These are phyloP conservation scores for Leccinellum rugosiceps DNA, from an alignment of 768 basidiomycete species.

Conservation along the genomic window DNA sequence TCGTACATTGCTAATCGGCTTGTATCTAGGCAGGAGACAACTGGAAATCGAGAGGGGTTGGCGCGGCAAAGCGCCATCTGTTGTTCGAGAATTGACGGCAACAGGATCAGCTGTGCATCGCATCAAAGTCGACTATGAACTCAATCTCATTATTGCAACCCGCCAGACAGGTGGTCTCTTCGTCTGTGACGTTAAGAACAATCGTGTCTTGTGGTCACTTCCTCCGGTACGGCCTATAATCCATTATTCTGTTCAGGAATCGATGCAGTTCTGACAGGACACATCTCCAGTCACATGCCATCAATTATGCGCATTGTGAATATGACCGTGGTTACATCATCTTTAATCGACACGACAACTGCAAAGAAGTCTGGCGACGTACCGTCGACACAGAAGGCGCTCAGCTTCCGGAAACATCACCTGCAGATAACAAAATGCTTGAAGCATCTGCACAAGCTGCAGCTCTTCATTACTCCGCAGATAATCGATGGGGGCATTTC, in stretches of 20 bases:
- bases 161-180: constrained; percentile 50
- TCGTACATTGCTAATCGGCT: constrained; percentile 10
- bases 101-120: constrained; percentile 53
- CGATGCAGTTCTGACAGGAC: constrained; percentile 2
- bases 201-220: constrained; percentile 60
- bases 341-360: constrained; percentile 55
- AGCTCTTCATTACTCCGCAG: constrained; percentile 6
- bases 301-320: constrained; percentile 61
- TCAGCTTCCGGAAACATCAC: constrained; percentile 23
- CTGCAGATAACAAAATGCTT: constrained; percentile 32
- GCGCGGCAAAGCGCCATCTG: constrained; percentile 49
- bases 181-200: constrained; percentile 53
- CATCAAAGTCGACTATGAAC: constrained; percentile 70
- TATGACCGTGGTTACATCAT: constrained; percentile 69
- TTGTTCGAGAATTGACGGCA: constrained; percentile 31
- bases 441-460: constrained; percentile 22
- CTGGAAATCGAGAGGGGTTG: constrained; percentile 48
- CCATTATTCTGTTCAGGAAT: not conserved
- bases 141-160: constrained; percentile 59
- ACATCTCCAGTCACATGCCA: constrained; percentile 8
- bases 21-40: constrained; percentile 43
- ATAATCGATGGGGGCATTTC: constrained; percentile 48
- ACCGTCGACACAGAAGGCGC: constrained; percentile 32
- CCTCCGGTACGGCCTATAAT: constrained; percentile 39
- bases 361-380: constrained; percentile 72